Evolutionary conservation across 176 grass and related monocot species (phyloP).

Genomic region (Phoenix roebelenii): DNA sequence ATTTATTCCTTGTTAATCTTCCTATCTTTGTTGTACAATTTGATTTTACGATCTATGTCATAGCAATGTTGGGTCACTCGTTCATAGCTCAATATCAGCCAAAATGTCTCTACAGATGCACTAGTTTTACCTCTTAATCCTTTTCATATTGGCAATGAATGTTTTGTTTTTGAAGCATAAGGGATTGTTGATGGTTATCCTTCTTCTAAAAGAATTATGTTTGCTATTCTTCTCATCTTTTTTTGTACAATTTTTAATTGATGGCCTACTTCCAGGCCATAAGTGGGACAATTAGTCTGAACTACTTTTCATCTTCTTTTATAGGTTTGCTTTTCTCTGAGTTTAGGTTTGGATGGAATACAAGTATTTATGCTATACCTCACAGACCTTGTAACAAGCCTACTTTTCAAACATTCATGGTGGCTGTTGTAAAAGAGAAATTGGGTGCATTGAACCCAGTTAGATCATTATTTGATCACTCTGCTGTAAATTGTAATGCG

Average conservation of each 20-base stretch:
- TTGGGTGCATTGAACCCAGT: slow-evolving; percentile 34
- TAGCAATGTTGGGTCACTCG: no score
- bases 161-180: no score
- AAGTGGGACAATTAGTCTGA: background rate
- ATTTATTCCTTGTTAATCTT: no score
- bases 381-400: slow-evolving; percentile 43
- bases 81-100: no score
- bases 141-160: no score
- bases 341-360: slow-evolving; percentile 92
- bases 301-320: slow-evolving; percentile 17
- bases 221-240: no score
- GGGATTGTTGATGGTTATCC: slow-evolving; percentile 10
- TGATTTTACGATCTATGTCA: no score
- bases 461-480: slow-evolving; percentile 40
- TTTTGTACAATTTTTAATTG: no score
- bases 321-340: slow-evolving; percentile 70
- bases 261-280: no score
- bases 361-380: slow-evolving; percentile 64
- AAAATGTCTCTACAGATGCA: no score
- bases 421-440: slow-evolving; percentile 60
- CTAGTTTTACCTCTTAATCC: no score
- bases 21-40: no score
- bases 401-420: slow-evolving; percentile 90
- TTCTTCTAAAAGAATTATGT: background rate
- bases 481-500: slow-evolving; percentile 45